A percentile compares a stretch with the other conserved stretches of the same genome.
Conservation (phyloP, 495 filamentous ascomycete genomes). For the Recurvomyces mirabilis region DNA sequence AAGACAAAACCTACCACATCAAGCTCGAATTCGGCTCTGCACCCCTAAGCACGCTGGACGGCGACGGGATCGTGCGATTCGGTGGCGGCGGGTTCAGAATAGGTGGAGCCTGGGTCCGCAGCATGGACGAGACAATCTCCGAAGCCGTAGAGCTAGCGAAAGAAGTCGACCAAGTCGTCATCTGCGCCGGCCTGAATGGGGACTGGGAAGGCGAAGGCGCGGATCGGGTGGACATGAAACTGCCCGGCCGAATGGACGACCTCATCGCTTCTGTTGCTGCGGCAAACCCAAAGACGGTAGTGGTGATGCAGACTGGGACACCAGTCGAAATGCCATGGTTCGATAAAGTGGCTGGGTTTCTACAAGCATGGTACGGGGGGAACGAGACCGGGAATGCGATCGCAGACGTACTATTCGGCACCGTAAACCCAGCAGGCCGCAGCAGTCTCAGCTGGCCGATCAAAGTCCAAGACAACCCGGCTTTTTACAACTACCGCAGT, state of each 20-base stretch:
- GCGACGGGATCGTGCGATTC: constrained; percentile 38
- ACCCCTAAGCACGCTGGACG: constrained; percentile 48
- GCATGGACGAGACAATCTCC: constrained; percentile 52
- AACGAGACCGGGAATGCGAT: constrained; percentile 85
- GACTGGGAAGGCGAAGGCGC: constrained; percentile 89
- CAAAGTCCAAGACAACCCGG: constrained; percentile 59
- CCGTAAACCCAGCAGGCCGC: constrained; percentile 65
- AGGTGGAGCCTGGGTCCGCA: constrained; percentile 58
- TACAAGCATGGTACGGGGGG: constrained; percentile 57
- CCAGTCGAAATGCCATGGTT: constrained; percentile 82
- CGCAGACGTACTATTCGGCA: constrained; percentile 81
- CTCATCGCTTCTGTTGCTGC: constrained; percentile 57
- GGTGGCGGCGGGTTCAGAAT: constrained; percentile 69
- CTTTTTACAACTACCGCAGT: constrained; percentile 66
- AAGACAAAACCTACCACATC: constrained; percentile 50
- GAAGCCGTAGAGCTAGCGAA: constrained; percentile 52
- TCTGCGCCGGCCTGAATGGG: constrained; percentile 65
- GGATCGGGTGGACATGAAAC: constrained; percentile 72
- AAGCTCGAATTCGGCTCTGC: constrained; percentile 54
- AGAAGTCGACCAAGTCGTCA: constrained; percentile 59
- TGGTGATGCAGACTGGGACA: constrained; percentile 76
- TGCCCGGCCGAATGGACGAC: constrained; percentile 66
- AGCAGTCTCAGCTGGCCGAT: constrained; percentile 58
- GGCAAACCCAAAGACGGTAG: constrained; percentile 61
- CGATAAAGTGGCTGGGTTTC: constrained; percentile 45